A percentile compares a stretch with the other conserved stretches of the same genome.
phyloP scores from a whole-genome alignment of 78 protist genomes.

The Acrasis kona region DNA sequence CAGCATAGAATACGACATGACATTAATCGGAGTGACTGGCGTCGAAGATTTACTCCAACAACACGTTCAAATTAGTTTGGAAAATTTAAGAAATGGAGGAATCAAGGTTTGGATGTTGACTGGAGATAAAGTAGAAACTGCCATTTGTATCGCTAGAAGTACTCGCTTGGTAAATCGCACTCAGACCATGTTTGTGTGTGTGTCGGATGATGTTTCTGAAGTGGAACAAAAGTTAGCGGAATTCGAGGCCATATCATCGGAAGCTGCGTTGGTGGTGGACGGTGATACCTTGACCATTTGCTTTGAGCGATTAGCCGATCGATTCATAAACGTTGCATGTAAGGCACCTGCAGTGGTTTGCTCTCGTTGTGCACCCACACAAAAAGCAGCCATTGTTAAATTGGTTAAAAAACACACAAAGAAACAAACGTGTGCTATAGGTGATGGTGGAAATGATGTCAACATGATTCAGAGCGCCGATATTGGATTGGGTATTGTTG shows the following conservation, averaged over 20 bases:
- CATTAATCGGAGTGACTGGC: constrained; percentile 71
- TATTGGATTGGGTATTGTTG: constrained; percentile 95
- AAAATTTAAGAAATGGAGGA: constrained; percentile 72
- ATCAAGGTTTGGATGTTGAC: constrained; percentile 94
- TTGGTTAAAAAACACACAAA: constrained; percentile 46
- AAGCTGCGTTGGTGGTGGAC: constrained; percentile 65
- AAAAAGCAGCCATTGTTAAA: constrained; percentile 78
- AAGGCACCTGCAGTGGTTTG: constrained; percentile 80
- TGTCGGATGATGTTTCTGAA: background rate
- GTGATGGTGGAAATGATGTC: constrained; percentile 99
- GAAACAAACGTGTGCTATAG: constrained; percentile 68
- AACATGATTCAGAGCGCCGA: constrained; percentile 96
- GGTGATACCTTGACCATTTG: constrained; percentile 67
- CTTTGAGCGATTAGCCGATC: constrained; percentile 34
- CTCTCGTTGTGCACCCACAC: constrained; percentile 92
- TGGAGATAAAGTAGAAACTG: constrained; percentile 89
- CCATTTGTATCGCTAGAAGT: constrained; percentile 76
- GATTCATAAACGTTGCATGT: constrained; percentile 56
- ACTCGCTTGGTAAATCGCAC: constrained; percentile 56
- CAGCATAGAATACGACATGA: constrained; percentile 56
- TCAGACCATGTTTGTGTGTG: constrained; percentile 33
- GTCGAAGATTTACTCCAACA: constrained; percentile 67
- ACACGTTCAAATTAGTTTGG: constrained; percentile 69
- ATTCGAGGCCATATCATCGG: constrained; percentile 51
- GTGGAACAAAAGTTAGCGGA: constrained; percentile 1